A percentile compares a stretch with the other conserved stretches of the same genome.
Evolutionary conservation across 495 filamentous ascomycete species (phyloP).

Genomic region (Stereocaulon alpinum): DNA sequence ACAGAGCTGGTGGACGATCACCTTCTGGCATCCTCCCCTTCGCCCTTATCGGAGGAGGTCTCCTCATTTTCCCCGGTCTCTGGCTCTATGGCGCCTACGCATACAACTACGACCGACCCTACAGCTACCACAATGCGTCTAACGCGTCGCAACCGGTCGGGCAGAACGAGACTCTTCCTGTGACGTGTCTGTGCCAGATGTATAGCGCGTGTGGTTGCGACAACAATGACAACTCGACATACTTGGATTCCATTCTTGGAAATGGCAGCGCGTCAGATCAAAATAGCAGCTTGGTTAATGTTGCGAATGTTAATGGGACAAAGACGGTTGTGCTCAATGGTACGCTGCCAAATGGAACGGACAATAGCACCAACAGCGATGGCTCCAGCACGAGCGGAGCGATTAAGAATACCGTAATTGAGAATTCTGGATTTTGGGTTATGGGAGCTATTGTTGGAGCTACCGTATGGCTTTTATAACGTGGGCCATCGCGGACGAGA

Average conservation of each 20-base stretch:
- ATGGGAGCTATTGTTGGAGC: slow-evolving; percentile 44
- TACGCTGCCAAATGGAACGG: slow-evolving; percentile 76
- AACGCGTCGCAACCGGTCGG: slow-evolving; percentile 25
- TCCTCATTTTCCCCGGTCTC: slow-evolving; percentile 48
- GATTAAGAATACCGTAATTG: slow-evolving; percentile 28
- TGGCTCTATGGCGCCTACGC: slow-evolving; percentile 57
- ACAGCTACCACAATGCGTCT: slow-evolving; percentile 50
- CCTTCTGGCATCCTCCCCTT: slow-evolving; percentile 48
- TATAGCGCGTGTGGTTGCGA: slow-evolving; percentile 74
- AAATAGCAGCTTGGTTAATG: slow-evolving; percentile 52
- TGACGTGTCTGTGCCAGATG: slow-evolving; percentile 64
- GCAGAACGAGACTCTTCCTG: slow-evolving; percentile 57
- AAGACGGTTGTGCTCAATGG: slow-evolving; percentile 73
- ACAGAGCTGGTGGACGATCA: slow-evolving; percentile 48
- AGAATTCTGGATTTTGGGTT: slow-evolving; percentile 51
- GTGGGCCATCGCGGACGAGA: not conserved
- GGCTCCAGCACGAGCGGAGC: slow-evolving; percentile 27
- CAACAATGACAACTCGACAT: slow-evolving; percentile 51
- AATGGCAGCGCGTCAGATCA: slow-evolving; percentile 48
- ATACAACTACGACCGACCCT: slow-evolving; percentile 56
- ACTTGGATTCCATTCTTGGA: slow-evolving; percentile 51
- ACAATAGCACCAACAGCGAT: slow-evolving; percentile 35
- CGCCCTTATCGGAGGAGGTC: slow-evolving; percentile 43
- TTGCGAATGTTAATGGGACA: slow-evolving; percentile 64
- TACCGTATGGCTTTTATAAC: slow-evolving; percentile 36